These are phyloP conservation scores for Brassica napus DNA, from an alignment of 345 rosid species.

Conservation along the genomic window Da-Ae NC_063444.1:949001-949500, in stretches of 20 bases:
- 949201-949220: background rate
- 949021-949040: background rate
- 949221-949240: background rate
- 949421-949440: conserved; percentile 26
- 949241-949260: background rate
- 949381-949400: background rate
- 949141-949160: too few species aligned
- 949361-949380: background rate
- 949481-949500: conserved; percentile 1
- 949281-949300: conserved; percentile 12
- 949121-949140: background rate
- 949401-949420: conserved; percentile 12
- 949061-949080: background rate
- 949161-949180: background rate
- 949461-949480: background rate
- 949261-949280: background rate
- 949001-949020: background rate
- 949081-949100: background rate
- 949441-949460: background rate
- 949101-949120: background rate
- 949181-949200: background rate
- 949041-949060: background rate
- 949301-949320: background rate
- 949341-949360: conserved; percentile 15
- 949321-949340: background rate